phyloP scores from a whole-genome alignment of 2,329 filamentous ascomycete genomes.

The Apiospora phragmitis region DNA sequence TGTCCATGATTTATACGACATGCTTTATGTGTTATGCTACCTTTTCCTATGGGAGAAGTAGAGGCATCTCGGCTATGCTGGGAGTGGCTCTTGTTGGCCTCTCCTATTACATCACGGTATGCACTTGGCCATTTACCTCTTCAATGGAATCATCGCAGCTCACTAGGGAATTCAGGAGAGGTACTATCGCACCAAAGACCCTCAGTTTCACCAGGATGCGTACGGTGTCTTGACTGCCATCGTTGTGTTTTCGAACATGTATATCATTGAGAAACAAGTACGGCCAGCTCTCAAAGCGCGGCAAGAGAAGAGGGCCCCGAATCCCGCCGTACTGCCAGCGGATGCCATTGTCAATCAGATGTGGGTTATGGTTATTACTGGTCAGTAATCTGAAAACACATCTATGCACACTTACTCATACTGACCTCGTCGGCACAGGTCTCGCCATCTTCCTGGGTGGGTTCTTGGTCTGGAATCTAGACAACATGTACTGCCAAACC shows the following conservation, averaged over 20 bases:
- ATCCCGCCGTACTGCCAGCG: slow-evolving; percentile 24
- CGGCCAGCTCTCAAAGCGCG: slow-evolving; percentile 46
- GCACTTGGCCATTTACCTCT: slow-evolving; percentile 30
- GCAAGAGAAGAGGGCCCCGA: slow-evolving; percentile 48
- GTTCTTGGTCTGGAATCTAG: slow-evolving; percentile 76
- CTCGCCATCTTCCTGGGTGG: slow-evolving; percentile 72
- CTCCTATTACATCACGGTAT: slow-evolving; percentile 71
- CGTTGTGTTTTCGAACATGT: slow-evolving; percentile 73
- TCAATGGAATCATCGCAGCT: neutral
- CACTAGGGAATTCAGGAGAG: slow-evolving; percentile 33
- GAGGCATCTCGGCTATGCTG: slow-evolving; percentile 50
- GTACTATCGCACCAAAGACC: slow-evolving; percentile 82
- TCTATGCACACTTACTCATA: neutral
- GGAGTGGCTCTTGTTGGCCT: slow-evolving; percentile 56
- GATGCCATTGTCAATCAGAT: slow-evolving; percentile 55
- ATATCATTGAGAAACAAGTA: slow-evolving; percentile 63
- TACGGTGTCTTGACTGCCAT: slow-evolving; percentile 72
- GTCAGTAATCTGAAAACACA: slow-evolving; percentile 27
- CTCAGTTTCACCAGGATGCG: slow-evolving; percentile 78
- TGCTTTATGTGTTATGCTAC: slow-evolving; percentile 63
- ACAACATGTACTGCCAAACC: slow-evolving; percentile 72
- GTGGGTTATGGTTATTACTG: slow-evolving; percentile 71
- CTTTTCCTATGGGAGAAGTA: slow-evolving; percentile 67
- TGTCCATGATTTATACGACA: slow-evolving; percentile 62
- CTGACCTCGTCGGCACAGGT: slow-evolving; percentile 39